Evolutionary conservation across 495 filamentous ascomycete species (phyloP), one percentile per base, ranked within the genome.

Genomic region (Lasiosphaeria ovina): DNA sequence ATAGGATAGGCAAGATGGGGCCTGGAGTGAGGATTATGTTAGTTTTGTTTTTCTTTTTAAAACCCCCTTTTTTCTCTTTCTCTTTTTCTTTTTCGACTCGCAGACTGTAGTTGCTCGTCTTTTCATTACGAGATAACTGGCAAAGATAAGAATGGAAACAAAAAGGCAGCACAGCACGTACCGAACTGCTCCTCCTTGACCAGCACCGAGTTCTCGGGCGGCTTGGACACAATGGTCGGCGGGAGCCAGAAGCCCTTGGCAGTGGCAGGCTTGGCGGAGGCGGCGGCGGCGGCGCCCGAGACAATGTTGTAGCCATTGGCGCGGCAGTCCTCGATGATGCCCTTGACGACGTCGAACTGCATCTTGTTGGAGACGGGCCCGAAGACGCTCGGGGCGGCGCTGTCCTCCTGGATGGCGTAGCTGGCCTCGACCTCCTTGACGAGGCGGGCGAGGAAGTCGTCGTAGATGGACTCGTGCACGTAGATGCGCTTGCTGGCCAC

Each of bases 381-480:
- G 50, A 84, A 74, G 50, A 82, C 67, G 36, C 73, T 72, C 45
- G 75, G 76, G 6, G 70, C 54, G 3, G 74, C 63, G n/a, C 67
- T 69, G 4, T 79, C 78, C n/a, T 77, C 74, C 40, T 80, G 76
- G 2, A 82, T 75, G 35, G 74, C 74, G 54, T 83, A 76, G 14
- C 57, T 66, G 32, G 63, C 68, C 66, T 84, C 80, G 12, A 84
- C 80, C 65, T 83, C 84, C 12, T 79, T 66, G 35, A 86, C 75
- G 59, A 89, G 73, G 6, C 73, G 72, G 9, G 76, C 67, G 7
- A 85, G 68, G 72, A 90, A 89, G 47, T 74, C 67, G 38, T 86
- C 79, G 72, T 89, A 89, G 63, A 89, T 85, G 12, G 72, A 74
- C 62, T 88, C 81, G 72, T 89, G 87, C 24, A 90, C 81, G 67